These are phyloP conservation scores for Chaetomium globosum DNA, from an alignment of 2,329 filamentous ascomycete species.

Conservation along the genomic window DNA sequence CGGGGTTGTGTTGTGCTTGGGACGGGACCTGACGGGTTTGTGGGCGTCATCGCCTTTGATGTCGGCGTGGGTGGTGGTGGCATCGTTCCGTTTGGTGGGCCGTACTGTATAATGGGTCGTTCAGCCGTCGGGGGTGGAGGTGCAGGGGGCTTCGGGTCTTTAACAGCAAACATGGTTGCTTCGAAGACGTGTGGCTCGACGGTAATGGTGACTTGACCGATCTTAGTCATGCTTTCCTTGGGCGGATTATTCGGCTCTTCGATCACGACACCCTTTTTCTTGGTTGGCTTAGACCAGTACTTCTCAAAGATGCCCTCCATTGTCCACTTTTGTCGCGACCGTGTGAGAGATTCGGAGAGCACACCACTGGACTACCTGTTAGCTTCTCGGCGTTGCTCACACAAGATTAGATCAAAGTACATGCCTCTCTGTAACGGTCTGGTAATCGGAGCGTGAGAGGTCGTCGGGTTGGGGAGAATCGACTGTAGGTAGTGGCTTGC, in stretches of 20 bases:
- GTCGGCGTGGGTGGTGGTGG: conserved; percentile 53
- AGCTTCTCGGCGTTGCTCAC: conserved; percentile 10
- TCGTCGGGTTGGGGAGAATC: conserved; percentile 66
- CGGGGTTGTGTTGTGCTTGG: conserved; percentile 21
- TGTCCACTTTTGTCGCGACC: conserved; percentile 75
- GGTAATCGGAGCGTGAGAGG: conserved; percentile 67
- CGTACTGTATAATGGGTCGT: conserved; percentile 66
- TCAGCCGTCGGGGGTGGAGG: conserved; percentile 44
- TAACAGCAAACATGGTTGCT: conserved; percentile 72
- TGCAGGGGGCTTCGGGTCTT: conserved; percentile 60
- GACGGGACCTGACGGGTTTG: conserved; percentile 27
- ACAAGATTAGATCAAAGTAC: neutral
- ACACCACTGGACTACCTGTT: conserved; percentile 62
- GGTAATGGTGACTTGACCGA: conserved; percentile 72
- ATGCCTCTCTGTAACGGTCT: conserved; percentile 72
- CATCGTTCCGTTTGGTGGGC: conserved; percentile 65
- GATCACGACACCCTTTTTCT: conserved; percentile 65
- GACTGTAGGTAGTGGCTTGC: conserved; percentile 71
- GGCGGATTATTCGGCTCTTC: conserved; percentile 68
- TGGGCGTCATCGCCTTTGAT: conserved; percentile 40
- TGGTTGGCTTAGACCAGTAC: conserved; percentile 74
- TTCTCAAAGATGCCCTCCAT: conserved; percentile 73
- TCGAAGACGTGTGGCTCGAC: conserved; percentile 81
- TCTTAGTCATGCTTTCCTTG: conserved; percentile 71
- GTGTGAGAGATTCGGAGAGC: conserved; percentile 69